Evolutionary conservation across 345 rosid genomes (phyloP).

Genomic region (Citrus maxima): DNA sequence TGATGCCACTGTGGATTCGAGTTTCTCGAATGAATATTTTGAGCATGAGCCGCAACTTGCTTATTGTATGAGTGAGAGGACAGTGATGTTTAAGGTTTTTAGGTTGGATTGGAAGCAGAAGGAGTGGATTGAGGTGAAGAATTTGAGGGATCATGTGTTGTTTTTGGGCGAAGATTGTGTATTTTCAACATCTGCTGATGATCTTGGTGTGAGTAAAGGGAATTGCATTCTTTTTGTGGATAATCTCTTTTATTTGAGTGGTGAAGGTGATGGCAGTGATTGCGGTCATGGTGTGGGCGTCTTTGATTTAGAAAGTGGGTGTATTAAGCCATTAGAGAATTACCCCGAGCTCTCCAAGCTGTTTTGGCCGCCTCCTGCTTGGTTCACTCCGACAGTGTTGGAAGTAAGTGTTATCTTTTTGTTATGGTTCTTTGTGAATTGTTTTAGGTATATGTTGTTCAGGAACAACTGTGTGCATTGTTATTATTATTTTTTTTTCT

Average conservation of each 20-base stretch:
- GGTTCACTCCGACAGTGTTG: conserved; percentile 42
- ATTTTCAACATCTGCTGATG: conserved; percentile 56
- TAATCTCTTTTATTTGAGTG: conserved; percentile 38
- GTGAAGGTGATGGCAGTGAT: conserved; percentile 28
- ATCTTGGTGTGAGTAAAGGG: conserved; percentile 47
- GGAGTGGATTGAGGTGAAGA: conserved; percentile 55
- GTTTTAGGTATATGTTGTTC: not conserved
- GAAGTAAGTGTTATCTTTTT: conserved; percentile 45
- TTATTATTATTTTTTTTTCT: no score
- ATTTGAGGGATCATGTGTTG: conserved; percentile 56
- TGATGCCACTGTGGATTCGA: conserved; percentile 40
- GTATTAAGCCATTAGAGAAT: conserved; percentile 40
- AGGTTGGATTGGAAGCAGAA: conserved; percentile 38
- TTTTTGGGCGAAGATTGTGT: conserved; percentile 86
- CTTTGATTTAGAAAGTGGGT: conserved; percentile 58
- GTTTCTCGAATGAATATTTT: conserved; percentile 7
- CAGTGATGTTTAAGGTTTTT: conserved; percentile 66
- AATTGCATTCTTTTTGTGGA: conserved; percentile 61
- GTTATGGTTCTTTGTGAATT: not conserved
- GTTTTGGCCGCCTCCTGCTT: conserved; percentile 87
- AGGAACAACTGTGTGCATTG: not conserved
- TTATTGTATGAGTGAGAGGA: conserved; percentile 58
- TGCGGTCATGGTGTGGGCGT: conserved; percentile 42
- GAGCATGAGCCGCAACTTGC: conserved; percentile 37
- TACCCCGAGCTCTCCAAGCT: conserved; percentile 51